A percentile compares a stretch with the other conserved stretches of the same genome.
These are phyloP conservation scores for Hansenula sp. DNA, from an alignment of 1,139 yeast species.

Conservation along the genomic window DNA sequence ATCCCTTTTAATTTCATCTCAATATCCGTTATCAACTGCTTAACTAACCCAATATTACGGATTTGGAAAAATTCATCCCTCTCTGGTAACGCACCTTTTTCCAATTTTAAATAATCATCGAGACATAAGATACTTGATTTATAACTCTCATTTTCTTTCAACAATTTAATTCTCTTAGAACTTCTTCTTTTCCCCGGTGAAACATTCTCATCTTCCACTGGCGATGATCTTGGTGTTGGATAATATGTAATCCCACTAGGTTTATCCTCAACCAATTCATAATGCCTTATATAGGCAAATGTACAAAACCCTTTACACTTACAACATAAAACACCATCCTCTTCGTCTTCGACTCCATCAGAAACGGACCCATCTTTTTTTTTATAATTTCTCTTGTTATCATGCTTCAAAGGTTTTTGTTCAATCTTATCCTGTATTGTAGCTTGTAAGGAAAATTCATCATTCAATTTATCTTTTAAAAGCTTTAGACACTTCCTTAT, in stretches of 20 bases:
- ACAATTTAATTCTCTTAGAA: conserved; percentile 18
- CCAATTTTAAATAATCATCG: conserved; percentile 19
- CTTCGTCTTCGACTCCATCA: conserved; percentile 18
- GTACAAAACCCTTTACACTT: conserved; percentile 33
- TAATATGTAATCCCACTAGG: conserved; percentile 4
- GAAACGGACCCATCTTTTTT: conserved; percentile 4
- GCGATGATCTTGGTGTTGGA: conserved; percentile 20
- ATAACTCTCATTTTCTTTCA: conserved; percentile 9
- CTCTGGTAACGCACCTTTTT: conserved; percentile 7
- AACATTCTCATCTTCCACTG: conserved; percentile 6
- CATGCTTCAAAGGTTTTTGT: conserved; percentile 8
- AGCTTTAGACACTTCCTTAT: conserved; percentile 11
- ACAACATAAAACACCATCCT: conserved; percentile 27
- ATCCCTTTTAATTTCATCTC: not conserved
- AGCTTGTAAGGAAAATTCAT: conserved; percentile 14
- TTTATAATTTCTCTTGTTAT: not conserved
- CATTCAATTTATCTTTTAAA: conserved; percentile 13
- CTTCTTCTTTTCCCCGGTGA: conserved; percentile 7
- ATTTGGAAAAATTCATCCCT: conserved; percentile 23
- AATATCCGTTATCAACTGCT: conserved; percentile 12
- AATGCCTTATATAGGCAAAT: conserved; percentile 25
- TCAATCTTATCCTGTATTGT: conserved; percentile 11
- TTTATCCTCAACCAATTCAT: not conserved
- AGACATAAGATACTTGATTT: conserved; percentile 13
- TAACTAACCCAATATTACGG: conserved; percentile 22